A percentile compares a stretch with the other conserved stretches of the same genome.
phyloP scores from a whole-genome alignment of 495 filamentous ascomycete genomes.

The Tuber borchii region DNA sequence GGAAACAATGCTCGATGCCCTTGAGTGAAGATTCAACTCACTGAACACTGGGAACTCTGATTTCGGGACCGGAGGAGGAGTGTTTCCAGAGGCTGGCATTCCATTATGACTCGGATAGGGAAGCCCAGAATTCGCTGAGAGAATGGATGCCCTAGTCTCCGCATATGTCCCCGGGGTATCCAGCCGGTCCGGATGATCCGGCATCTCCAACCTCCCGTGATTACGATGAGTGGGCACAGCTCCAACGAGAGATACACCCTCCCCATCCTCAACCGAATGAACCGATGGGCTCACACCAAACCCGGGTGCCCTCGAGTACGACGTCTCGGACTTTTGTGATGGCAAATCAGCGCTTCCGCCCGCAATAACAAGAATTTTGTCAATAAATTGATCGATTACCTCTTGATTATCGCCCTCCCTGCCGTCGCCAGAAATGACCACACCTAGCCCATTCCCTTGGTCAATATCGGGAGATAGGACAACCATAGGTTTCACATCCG shows the following conservation, averaged over 20 bases:
- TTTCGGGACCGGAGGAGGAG: conserved; percentile 33
- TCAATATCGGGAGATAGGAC: conserved; percentile 57
- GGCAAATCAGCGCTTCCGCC: conserved; percentile 35
- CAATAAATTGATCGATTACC: conserved; percentile 41
- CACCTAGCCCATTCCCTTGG: conserved; percentile 49
- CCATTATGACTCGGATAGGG: conserved; percentile 52
- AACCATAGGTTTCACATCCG: conserved; percentile 63
- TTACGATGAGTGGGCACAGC: conserved; percentile 11
- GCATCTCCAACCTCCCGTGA: conserved; percentile 33
- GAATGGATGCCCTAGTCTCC: conserved; percentile 72
- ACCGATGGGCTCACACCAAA: conserved; percentile 35
- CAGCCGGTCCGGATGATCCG: conserved; percentile 33
- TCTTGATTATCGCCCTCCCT: conserved; percentile 44
- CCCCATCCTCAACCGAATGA: conserved; percentile 34
- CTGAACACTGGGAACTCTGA: conserved; percentile 40
- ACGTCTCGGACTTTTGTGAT: conserved; percentile 36
- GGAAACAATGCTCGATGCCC: conserved; percentile 28
- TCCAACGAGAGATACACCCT: conserved; percentile 40
- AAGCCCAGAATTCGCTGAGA: conserved; percentile 71
- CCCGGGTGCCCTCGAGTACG: conserved; percentile 36
- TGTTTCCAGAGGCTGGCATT: conserved; percentile 35
- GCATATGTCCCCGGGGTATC: conserved; percentile 39
- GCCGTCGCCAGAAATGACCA: conserved; percentile 48
- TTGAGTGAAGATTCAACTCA: conserved; percentile 33
- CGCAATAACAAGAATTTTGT: conserved; percentile 29